Conservation (phyloP, 2,329 filamentous ascomycete species). For the Hypoxylon sp. region DNA sequence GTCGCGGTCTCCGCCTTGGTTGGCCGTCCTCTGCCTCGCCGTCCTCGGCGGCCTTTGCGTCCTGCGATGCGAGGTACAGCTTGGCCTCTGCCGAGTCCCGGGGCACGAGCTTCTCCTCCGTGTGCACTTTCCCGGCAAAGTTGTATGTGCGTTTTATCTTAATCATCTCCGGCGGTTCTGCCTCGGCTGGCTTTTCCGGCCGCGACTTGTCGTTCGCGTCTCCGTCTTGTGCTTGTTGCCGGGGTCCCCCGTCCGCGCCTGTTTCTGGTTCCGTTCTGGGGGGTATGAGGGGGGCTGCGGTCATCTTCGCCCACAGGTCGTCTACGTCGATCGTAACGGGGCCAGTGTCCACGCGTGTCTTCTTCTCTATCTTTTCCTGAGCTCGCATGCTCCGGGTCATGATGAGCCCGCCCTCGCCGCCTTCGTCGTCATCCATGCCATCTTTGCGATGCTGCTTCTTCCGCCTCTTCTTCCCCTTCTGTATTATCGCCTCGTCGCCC, state of each 20-base stretch:
- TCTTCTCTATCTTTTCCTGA: slow-evolving; percentile 68
- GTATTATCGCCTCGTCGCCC: slow-evolving; percentile 75
- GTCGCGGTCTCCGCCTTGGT: slow-evolving; percentile 57
- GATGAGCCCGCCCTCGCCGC: slow-evolving; percentile 68
- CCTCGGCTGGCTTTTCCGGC: slow-evolving; percentile 28
- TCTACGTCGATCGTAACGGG: slow-evolving; percentile 76
- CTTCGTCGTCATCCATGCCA: slow-evolving; percentile 56
- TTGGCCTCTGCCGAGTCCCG: slow-evolving; percentile 71
- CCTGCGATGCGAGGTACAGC: slow-evolving; percentile 65
- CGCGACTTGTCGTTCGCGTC: slow-evolving; percentile 23
- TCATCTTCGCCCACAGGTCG: slow-evolving; percentile 74
- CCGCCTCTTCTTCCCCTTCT: slow-evolving; percentile 63
- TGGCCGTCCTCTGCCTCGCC: slow-evolving; percentile 41
- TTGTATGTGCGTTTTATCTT: slow-evolving; percentile 76
- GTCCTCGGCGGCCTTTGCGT: slow-evolving; percentile 41
- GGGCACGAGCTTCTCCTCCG: slow-evolving; percentile 74
- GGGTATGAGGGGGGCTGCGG: slow-evolving; percentile 51
- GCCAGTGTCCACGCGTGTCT: slow-evolving; percentile 58
- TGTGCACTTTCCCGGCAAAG: slow-evolving; percentile 76
- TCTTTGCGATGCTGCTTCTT: slow-evolving; percentile 57
- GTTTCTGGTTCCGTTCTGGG: slow-evolving; percentile 38
- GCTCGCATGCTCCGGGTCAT: slow-evolving; percentile 77
- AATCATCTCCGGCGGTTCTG: slow-evolving; percentile 54
- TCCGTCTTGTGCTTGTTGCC: slow-evolving; percentile 15
- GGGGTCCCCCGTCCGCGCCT: slow-evolving; percentile 30